These are phyloP conservation scores for Talaromyces sp. DNA, from an alignment of 2,329 filamentous ascomycete genomes.

Conservation along the genomic window DNA sequence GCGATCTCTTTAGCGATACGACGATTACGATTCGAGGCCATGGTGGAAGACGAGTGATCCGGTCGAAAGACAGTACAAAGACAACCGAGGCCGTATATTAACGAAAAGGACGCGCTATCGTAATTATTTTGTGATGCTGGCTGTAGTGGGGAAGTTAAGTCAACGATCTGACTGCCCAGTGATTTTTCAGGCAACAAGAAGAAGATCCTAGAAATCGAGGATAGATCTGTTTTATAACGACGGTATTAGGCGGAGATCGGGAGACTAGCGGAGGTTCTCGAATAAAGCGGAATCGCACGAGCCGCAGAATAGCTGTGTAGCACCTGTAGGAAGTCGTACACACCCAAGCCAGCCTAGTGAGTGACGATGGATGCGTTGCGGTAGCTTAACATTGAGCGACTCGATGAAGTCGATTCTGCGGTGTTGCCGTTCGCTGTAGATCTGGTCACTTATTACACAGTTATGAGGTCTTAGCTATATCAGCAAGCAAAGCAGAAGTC, in stretches of 20 bases:
- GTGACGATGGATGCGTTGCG: background rate
- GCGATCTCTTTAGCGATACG: constrained; percentile 52
- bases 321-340: background rate
- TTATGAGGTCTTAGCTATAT: background rate
- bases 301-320: constrained; percentile 1
- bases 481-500: background rate
- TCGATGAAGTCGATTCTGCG: background rate
- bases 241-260: background rate
- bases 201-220: background rate
- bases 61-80: background rate
- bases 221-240: background rate
- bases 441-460: background rate
- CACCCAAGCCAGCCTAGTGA: background rate
- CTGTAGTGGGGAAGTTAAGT: background rate
- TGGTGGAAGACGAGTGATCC: constrained; percentile 28
- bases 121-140: background rate
- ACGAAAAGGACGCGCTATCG: background rate
- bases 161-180: background rate
- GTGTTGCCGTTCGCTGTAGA: background rate
- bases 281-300: constrained; percentile 1
- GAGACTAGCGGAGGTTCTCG: background rate
- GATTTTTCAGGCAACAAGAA: constrained; percentile 2
- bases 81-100: background rate
- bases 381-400: background rate
- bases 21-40: constrained; percentile 57